Evolutionary conservation across 164 flowering plant species (phyloP).

Genomic region (Cinnamomum chago): DNA sequence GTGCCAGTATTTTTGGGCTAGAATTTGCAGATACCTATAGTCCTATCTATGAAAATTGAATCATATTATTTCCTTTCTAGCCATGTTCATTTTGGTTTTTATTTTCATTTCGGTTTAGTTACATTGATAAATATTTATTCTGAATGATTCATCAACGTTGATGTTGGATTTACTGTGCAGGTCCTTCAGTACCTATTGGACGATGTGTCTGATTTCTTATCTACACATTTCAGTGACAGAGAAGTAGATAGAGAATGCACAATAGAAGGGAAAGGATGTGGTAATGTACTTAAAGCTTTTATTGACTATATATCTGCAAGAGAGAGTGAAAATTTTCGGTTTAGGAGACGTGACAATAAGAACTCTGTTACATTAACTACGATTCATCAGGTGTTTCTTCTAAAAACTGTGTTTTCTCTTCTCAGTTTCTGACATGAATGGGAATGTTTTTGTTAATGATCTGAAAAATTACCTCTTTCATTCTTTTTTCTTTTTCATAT

Average conservation of each 20-base stretch:
- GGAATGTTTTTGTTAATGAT: neutral
- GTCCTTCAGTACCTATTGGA: conserved; percentile 83
- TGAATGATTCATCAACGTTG: neutral
- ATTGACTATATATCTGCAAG: conserved; percentile 60
- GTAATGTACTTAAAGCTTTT: conserved; percentile 51
- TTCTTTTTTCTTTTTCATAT: neutral
- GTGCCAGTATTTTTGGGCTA: no score
- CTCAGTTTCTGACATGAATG: neutral
- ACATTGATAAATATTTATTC: neutral
- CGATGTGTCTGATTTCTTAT: conserved; percentile 78
- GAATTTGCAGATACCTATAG: no score
- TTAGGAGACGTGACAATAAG: conserved; percentile 67
- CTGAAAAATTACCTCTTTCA: neutral
- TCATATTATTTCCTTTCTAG: no score
- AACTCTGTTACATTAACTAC: conserved; percentile 88
- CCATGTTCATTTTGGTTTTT: no score
- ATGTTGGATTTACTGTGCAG: conserved; percentile 31
- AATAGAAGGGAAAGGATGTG: conserved; percentile 50
- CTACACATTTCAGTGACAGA: conserved; percentile 24
- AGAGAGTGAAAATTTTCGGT: conserved; percentile 70
- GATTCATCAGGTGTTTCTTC: conserved; percentile 78
- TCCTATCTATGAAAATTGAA: no score
- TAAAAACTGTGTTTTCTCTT: neutral
- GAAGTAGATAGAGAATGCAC: conserved; percentile 17
- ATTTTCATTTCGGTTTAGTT: no score